phyloP scores from a whole-genome alignment of 768 basidiomycete genomes.

The Leccinum obscurum region DNA sequence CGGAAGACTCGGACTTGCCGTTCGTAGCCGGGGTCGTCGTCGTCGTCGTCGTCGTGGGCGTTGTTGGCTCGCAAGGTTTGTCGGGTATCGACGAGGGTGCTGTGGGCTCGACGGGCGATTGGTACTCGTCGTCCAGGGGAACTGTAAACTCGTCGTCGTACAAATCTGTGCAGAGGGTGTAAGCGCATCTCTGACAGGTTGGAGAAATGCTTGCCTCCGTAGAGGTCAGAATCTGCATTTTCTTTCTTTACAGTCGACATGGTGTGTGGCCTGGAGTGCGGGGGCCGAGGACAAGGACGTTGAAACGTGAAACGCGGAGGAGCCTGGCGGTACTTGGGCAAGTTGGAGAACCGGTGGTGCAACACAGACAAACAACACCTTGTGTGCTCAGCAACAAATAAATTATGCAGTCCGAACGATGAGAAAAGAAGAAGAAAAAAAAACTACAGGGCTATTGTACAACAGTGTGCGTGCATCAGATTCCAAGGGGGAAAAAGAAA shows the following conservation, averaged over 20 bases:
- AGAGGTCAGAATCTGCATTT: constrained; percentile 41
- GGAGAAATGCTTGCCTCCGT: constrained; percentile 42
- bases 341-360: not conserved
- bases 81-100: constrained; percentile 21
- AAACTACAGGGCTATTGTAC: constrained; percentile 27
- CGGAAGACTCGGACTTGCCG: constrained; percentile 25
- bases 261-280: not conserved
- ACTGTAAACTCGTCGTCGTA: constrained; percentile 48
- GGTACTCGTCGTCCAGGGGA: constrained; percentile 34
- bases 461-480: constrained; percentile 22
- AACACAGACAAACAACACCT: constrained; percentile 30
- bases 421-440: not conserved
- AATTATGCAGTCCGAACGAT: constrained; percentile 22
- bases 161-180: constrained; percentile 40
- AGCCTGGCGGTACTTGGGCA: constrained; percentile 11
- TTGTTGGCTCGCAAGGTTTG: constrained; percentile 19
- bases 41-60: constrained; percentile 11
- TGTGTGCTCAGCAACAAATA: constrained; percentile 16
- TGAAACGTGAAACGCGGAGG: not conserved
- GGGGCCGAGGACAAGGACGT: not conserved
- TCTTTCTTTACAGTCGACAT: constrained; percentile 30
- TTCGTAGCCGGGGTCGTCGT: constrained; percentile 13
- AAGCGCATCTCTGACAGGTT: constrained; percentile 1
- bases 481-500: constrained; percentile 6
- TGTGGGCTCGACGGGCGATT: constrained; percentile 26